phyloP scores from a whole-genome alignment of 116 monocot genomes.

The Phalaenopsis hybrid region DNA sequence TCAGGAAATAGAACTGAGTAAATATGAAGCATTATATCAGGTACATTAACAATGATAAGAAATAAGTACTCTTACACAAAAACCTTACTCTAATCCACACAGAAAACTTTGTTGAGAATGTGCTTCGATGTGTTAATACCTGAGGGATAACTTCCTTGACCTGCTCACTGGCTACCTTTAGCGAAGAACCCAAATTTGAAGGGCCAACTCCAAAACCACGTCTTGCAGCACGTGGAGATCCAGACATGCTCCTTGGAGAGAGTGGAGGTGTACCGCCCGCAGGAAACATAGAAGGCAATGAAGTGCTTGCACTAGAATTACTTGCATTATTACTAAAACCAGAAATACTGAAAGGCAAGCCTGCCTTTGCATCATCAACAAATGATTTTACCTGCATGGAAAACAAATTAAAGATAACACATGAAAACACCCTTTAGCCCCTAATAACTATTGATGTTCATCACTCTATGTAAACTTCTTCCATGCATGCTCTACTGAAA shows the following conservation, averaged over 20 bases:
- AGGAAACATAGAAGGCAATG: constrained; percentile 68
- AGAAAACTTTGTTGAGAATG: background rate
- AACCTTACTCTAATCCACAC: background rate
- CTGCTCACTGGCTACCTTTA: constrained; percentile 48
- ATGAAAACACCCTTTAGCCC: background rate
- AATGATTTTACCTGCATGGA: constrained; percentile 49
- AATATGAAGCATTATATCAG: constrained; percentile 11
- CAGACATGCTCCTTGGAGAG: constrained; percentile 60
- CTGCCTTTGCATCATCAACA: constrained; percentile 51
- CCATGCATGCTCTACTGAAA: too few species aligned
- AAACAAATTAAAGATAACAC: background rate
- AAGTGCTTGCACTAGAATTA: constrained; percentile 26
- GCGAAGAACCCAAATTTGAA: constrained; percentile 49
- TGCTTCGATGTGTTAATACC: constrained; percentile 25
- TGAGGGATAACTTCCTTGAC: constrained; percentile 65
- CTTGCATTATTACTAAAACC: constrained; percentile 24
- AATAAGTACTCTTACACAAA: background rate
- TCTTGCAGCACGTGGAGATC: constrained; percentile 55
- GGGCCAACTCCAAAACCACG: constrained; percentile 32
- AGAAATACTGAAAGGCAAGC: constrained; percentile 32
- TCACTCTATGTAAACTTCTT: too few species aligned
- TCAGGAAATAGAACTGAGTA: constrained; percentile 58
- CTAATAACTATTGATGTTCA: too few species aligned
- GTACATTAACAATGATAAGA: background rate
- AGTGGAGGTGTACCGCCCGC: constrained; percentile 67